Evolutionary conservation across 768 basidiomycete genomes (phyloP).

Genomic region (Phaffia tasmanica): DNA sequence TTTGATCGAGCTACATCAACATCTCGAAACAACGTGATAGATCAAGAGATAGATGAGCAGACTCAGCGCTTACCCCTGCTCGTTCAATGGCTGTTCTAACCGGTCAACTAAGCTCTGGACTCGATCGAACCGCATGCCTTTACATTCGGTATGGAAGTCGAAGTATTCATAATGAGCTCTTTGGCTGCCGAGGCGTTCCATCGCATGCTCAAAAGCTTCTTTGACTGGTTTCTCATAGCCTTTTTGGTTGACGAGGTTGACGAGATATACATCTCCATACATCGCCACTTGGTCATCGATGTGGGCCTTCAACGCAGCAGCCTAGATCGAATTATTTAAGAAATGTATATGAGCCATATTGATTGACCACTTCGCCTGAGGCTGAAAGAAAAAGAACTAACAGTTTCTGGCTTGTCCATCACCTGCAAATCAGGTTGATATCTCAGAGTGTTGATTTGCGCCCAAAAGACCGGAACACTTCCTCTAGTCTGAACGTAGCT

Average conservation of each 20-base stretch:
- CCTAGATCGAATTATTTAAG: conserved; percentile 40
- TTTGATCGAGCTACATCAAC: not conserved
- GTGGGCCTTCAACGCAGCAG: conserved; percentile 59
- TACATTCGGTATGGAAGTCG: conserved; percentile 94
- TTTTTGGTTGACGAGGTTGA: conserved; percentile 88
- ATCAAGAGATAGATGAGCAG: no score
- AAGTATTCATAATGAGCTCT: conserved; percentile 84
- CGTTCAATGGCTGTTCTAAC: conserved; percentile 47
- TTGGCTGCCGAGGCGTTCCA: conserved; percentile 53
- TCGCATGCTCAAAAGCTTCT: conserved; percentile 76
- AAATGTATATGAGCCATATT: not conserved
- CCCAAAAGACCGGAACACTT: conserved; percentile 90
- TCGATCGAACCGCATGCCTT: conserved; percentile 86
- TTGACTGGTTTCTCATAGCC: conserved; percentile 89
- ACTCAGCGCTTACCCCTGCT: conserved; percentile 15
- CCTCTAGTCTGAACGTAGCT: conserved; percentile 92
- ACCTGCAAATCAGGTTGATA: conserved; percentile 94
- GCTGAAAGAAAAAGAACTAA: conserved; percentile 33
- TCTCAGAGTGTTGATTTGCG: conserved; percentile 83
- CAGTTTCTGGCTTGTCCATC: conserved; percentile 83
- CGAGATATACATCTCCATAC: conserved; percentile 69
- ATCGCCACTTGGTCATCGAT: conserved; percentile 56
- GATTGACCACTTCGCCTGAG: not conserved
- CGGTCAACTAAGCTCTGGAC: conserved; percentile 70
- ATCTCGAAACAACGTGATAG: not conserved